phyloP scores from a whole-genome alignment of 768 basidiomycete genomes.

The Podaxis sp. region DNA sequence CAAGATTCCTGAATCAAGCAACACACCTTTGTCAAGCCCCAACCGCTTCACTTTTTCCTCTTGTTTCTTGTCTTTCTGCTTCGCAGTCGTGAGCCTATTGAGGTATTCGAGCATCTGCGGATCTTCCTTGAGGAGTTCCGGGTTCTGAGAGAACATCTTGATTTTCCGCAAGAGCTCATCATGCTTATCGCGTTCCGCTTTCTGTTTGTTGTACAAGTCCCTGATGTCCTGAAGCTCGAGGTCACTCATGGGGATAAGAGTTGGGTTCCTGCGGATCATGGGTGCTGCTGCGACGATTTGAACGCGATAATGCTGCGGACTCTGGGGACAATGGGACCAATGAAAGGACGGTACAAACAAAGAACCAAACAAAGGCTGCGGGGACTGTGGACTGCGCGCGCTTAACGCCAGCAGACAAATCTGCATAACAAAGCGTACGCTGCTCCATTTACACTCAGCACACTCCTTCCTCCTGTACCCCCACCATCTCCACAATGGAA shows the following conservation, averaged over 20 bases:
- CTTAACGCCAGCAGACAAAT: constrained; percentile 16
- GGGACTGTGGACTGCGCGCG: constrained; percentile 12
- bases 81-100: constrained; percentile 20
- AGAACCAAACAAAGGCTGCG: constrained; percentile 21
- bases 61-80: constrained; percentile 22
- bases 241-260: constrained; percentile 75
- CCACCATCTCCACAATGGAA: constrained; percentile 52
- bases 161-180: constrained; percentile 44
- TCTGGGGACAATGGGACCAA: constrained; percentile 16
- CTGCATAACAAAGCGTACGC: background rate
- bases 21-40: constrained; percentile 18
- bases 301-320: background rate
- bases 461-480: constrained; percentile 19
- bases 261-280: constrained; percentile 80
- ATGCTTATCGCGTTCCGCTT: constrained; percentile 37
- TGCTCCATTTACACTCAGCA: constrained; percentile 12
- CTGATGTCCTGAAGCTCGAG: constrained; percentile 79
- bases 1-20: background rate
- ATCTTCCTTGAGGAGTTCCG: constrained; percentile 28
- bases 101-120: constrained; percentile 28
- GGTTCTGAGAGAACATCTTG: constrained; percentile 45
- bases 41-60: constrained; percentile 20
- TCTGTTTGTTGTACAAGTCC: constrained; percentile 53
- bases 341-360: constrained; percentile 14
- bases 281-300: background rate